Percentiles rank a stretch among this genome's conserved stretches.
phyloP scores from a whole-genome alignment of 768 basidiomycete genomes.

The Hygrocybe coccinea region DNA sequence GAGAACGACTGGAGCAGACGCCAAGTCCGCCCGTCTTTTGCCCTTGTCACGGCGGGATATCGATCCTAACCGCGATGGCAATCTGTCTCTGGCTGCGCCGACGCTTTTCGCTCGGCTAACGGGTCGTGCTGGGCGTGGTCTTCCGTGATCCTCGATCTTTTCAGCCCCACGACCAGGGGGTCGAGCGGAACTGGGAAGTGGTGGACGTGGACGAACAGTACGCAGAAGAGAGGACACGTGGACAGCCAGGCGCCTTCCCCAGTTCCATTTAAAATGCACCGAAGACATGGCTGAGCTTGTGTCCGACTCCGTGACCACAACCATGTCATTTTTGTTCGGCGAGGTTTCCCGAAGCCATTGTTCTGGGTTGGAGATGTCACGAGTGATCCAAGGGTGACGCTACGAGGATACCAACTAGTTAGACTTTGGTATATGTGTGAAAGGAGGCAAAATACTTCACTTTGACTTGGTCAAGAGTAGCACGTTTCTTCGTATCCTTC shows the following conservation, averaged over 20 bases:
- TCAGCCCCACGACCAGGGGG: background rate
- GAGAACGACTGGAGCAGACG: background rate
- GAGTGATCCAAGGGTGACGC: slow-evolving; percentile 62
- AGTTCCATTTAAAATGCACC: slow-evolving; percentile 59
- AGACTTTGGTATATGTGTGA: background rate
- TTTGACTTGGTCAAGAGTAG: slow-evolving; percentile 80
- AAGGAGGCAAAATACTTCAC: slow-evolving; percentile 31
- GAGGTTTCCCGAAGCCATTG: slow-evolving; percentile 59
- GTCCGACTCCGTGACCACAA: slow-evolving; percentile 68
- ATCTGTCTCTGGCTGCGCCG: background rate
- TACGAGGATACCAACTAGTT: slow-evolving; percentile 22
- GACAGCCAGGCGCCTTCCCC: slow-evolving; percentile 40
- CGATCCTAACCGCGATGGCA: background rate
- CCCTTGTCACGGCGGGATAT: slow-evolving; percentile 18
- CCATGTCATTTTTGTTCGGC: slow-evolving; percentile 27
- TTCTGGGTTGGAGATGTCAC: slow-evolving; percentile 59
- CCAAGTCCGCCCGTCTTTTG: slow-evolving; percentile 22
- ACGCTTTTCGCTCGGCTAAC: background rate
- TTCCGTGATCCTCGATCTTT: background rate
- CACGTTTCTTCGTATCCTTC: slow-evolving; percentile 71
- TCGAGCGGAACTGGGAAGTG: background rate
- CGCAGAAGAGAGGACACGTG: slow-evolving; percentile 51
- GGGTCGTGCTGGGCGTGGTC: background rate
- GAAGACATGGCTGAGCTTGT: slow-evolving; percentile 67
- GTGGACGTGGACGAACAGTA: slow-evolving; percentile 29